Evolutionary conservation across 768 basidiomycete species (phyloP), one percentile per base, ranked within the genome.

Genomic region (Mycena kentingensis): DNA sequence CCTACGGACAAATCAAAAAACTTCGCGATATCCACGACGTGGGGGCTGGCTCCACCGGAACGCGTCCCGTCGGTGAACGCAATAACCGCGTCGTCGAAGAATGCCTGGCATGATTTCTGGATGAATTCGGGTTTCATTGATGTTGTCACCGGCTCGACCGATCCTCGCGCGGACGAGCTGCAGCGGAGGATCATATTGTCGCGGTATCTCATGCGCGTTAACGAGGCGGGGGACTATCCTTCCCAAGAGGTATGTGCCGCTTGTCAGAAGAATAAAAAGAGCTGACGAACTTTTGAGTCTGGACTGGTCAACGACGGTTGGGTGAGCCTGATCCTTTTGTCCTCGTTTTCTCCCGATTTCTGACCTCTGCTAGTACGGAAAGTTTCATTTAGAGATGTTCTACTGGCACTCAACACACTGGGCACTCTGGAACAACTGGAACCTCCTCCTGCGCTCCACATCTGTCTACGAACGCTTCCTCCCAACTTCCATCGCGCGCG

Each of bases 371-470:
- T 34, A 26, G 34, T 49, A 39, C 10, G 35, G 80, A 47, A 83
- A 83, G 67, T 82, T 81, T 65, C 81, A 83, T 57, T 75, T 82
- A 75, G 81, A 84, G 58, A 77, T 80, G 79, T 78, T 74, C 59
- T 83, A 80, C 64, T 83, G 81, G 83, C 83, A 84, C 58, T 66
- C 70, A 49, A 72, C 71, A 5, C 82, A 84, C 60, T 83, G 81
- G 81, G 80, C 77, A 1, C 72, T 82, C 5, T 84, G 82, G 82
- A 76, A 77, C 57, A 80, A 82, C 64, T 81, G 78, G 79, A 76
- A 80, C 52, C 66, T 83, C 34, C 74, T 83, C n/a, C 55, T 67
- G 18, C 74, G 77, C 42, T 76, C 78, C 0, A 70, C 65, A 43
- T 54, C 60, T 35, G 67, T 80, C 8, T 83, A 83, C 62, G 58